Conservation (phyloP, 2,329 filamentous ascomycete genomes). For the Fusarium cyanostomum region DNA sequence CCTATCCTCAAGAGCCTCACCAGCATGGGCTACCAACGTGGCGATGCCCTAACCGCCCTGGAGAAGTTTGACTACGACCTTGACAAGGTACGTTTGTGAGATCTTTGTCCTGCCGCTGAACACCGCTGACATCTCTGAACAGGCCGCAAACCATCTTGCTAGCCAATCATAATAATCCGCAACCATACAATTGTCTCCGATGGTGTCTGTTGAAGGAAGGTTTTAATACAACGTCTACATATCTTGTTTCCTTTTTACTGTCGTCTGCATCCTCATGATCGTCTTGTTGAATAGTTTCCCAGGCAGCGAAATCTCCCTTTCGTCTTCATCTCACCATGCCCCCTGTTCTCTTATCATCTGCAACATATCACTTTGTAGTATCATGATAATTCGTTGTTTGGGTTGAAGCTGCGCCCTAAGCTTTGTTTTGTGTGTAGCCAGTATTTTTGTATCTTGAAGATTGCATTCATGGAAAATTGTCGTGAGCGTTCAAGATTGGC, state of each 20-base stretch:
- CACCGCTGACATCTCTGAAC: background rate
- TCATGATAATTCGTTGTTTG: slow-evolving; percentile 27
- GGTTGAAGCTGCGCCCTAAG: slow-evolving; percentile 11
- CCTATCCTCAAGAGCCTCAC: slow-evolving; percentile 90
- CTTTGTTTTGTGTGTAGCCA: background rate
- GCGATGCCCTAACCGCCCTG: slow-evolving; percentile 78
- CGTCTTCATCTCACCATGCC: slow-evolving; percentile 12
- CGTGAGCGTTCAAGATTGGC: slow-evolving; percentile 14
- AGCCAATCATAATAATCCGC: slow-evolving; percentile 58
- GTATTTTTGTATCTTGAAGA: background rate
- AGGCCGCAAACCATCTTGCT: slow-evolving; percentile 66
- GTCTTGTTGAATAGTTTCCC: slow-evolving; percentile 39
- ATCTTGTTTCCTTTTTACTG: slow-evolving; percentile 28
- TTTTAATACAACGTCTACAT: slow-evolving; percentile 34
- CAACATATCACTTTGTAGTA: slow-evolving; percentile 23
- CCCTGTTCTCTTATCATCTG: slow-evolving; percentile 19
- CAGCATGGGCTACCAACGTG: slow-evolving; percentile 84
- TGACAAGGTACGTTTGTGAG: slow-evolving; percentile 75
- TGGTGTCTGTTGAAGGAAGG: slow-evolving; percentile 15
- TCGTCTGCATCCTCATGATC: slow-evolving; percentile 28
- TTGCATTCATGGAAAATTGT: slow-evolving; percentile 8
- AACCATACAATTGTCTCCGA: slow-evolving; percentile 10
- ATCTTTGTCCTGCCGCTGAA: background rate
- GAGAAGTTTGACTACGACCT: slow-evolving; percentile 98
- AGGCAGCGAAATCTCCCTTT: slow-evolving; percentile 35